A percentile compares a stretch with the other conserved stretches of the same genome.
phyloP scores from a whole-genome alignment of 1,139 yeast species.

The Candida neerlandica region DNA sequence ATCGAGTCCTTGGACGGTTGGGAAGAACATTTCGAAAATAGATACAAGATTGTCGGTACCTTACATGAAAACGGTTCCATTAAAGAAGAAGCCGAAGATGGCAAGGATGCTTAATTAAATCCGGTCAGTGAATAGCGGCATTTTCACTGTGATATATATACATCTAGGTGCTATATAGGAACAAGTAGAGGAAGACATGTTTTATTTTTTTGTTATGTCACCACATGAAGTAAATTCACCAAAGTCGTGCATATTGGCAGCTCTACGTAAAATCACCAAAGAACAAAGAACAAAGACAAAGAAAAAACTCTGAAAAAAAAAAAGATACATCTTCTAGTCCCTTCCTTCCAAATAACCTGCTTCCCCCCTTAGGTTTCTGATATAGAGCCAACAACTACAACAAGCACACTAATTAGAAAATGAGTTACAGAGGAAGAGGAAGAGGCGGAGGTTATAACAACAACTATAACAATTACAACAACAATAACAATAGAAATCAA shows the following conservation, averaged over 20 bases:
- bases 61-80: conserved; percentile 31
- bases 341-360: neutral
- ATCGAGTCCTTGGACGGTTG: conserved; percentile 73
- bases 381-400: neutral
- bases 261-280: neutral
- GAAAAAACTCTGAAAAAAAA: neutral
- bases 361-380: neutral
- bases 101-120: neutral
- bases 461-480: conserved; percentile 21
- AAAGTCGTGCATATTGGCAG: neutral
- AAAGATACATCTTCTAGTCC: neutral
- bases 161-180: neutral
- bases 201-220: neutral
- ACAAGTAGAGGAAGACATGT: neutral
- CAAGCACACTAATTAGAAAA: conserved; percentile 16
- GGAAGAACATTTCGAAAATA: conserved; percentile 80
- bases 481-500: conserved; percentile 17
- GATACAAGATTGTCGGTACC: conserved; percentile 72
- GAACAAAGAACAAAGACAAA: neutral
- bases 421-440: conserved; percentile 43
- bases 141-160: neutral
- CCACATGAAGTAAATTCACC: neutral
- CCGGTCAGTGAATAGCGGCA: neutral
- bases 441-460: conserved; percentile 31
- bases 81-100: conserved; percentile 6